phyloP scores from a whole-genome alignment of 2,329 filamentous ascomycete genomes.

The Ustilaginoidea virens region DNA sequence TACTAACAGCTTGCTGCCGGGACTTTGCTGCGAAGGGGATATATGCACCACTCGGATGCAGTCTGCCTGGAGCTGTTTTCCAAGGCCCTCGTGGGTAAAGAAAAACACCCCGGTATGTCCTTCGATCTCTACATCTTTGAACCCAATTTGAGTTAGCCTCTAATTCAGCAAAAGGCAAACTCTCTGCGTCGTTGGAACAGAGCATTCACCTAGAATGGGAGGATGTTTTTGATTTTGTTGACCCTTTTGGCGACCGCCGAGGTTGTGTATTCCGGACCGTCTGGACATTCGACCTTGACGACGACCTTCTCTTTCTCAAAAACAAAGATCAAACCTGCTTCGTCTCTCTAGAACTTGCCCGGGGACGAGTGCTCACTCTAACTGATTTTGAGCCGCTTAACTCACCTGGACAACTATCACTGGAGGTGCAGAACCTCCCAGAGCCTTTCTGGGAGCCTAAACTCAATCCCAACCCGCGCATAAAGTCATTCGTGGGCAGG shows the following conservation, averaged over 20 bases:
- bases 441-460: slow-evolving; percentile 8
- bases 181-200: slow-evolving; percentile 5
- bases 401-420: too few species aligned
- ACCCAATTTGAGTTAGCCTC: background rate
- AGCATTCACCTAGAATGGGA: too few species aligned
- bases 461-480: background rate
- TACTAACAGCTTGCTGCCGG: slow-evolving; percentile 5
- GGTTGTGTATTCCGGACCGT: too few species aligned
- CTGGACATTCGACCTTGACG: too few species aligned
- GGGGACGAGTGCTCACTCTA: too few species aligned
- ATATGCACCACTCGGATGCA: slow-evolving; percentile 4
- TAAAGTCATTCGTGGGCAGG: slow-evolving; percentile 5
- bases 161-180: slow-evolving; percentile 3
- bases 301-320: too few species aligned
- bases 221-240: too few species aligned
- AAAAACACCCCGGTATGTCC: slow-evolving; percentile 6
- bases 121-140: background rate
- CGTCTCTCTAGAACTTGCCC: too few species aligned
- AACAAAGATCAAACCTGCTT: too few species aligned
- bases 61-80: slow-evolving; percentile 5
- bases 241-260: too few species aligned
- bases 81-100: slow-evolving; percentile 4
- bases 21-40: slow-evolving; percentile 5
- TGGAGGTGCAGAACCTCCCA: too few species aligned
- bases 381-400: too few species aligned